A percentile compares a stretch with the other conserved stretches of the same genome.
These are phyloP conservation scores for Mycena maculata DNA, from an alignment of 768 basidiomycete species.

Conservation along the genomic window DNA sequence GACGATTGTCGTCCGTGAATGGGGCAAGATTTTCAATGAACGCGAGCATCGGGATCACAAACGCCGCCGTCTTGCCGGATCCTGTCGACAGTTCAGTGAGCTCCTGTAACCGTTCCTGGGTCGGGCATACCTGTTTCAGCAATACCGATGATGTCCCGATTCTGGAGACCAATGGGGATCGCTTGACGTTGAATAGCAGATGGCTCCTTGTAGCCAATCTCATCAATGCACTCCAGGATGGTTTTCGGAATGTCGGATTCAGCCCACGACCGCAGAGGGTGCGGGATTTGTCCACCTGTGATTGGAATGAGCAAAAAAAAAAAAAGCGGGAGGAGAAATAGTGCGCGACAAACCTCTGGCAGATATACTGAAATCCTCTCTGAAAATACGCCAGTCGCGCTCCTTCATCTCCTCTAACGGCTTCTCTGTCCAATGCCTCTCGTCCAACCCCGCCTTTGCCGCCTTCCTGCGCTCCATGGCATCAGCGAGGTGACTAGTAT, in stretches of 20 bases:
- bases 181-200: slow-evolving; percentile 98
- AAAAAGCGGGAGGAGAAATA: slow-evolving; percentile 6
- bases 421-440: slow-evolving; percentile 98
- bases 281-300: slow-evolving; percentile 90
- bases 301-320: slow-evolving; percentile 13
- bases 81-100: slow-evolving; percentile 58
- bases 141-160: slow-evolving; percentile 97
- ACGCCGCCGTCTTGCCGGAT: slow-evolving; percentile 98
- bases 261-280: slow-evolving; percentile 91
- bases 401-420: slow-evolving; percentile 93
- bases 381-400: slow-evolving; percentile 98
- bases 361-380: slow-evolving; percentile 97
- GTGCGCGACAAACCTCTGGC: slow-evolving; percentile 83
- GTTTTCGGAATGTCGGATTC: slow-evolving; percentile 86
- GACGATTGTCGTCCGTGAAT: slow-evolving; percentile 92
- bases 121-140: slow-evolving; percentile 88
- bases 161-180: slow-evolving; percentile 97
- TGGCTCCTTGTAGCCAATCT: slow-evolving; percentile 97
- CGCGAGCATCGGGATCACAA: slow-evolving; percentile 97
- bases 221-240: slow-evolving; percentile 87
- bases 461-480: slow-evolving; percentile 86
- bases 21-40: slow-evolving; percentile 91
- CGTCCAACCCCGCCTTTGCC: slow-evolving; percentile 85
- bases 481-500: slow-evolving; percentile 74
- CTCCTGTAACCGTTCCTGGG: slow-evolving; percentile 14